Evolutionary conservation across 805 yeast species (phyloP).

Genomic region (Kluyveromyces siamensis): DNA sequence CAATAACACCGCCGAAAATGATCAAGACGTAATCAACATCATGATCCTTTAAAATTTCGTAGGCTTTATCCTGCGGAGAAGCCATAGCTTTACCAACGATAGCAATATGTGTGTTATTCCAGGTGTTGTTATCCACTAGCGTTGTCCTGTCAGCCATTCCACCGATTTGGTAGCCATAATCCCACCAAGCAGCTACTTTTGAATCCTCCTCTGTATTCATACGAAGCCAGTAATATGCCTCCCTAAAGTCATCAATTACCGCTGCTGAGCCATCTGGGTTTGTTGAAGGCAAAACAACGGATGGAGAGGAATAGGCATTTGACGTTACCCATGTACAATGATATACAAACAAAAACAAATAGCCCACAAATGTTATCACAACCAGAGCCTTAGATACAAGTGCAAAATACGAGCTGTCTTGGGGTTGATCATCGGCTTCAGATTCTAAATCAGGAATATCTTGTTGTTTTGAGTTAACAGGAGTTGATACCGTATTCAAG

Average conservation of each 20-base stretch:
- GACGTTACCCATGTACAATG: slow-evolving; percentile 98
- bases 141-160: slow-evolving; percentile 99
- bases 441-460: neutral
- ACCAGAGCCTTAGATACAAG: slow-evolving; percentile 54
- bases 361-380: slow-evolving; percentile 56
- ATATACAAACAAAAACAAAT: slow-evolving; percentile 71
- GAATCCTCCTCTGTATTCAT: slow-evolving; percentile 97
- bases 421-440: neutral
- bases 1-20: slow-evolving; percentile 89
- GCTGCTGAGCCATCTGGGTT: slow-evolving; percentile 77
- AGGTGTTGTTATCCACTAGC: slow-evolving; percentile 94
- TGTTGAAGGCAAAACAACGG: slow-evolving; percentile 80
- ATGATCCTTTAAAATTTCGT: slow-evolving; percentile 77
- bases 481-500: neutral
- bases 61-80: slow-evolving; percentile 77
- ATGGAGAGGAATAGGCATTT: slow-evolving; percentile 93
- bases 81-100: slow-evolving; percentile 98
- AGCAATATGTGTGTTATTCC: slow-evolving; percentile 99
- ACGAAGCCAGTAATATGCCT: slow-evolving; percentile 97
- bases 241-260: slow-evolving; percentile 93
- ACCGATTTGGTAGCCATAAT: slow-evolving; percentile 98
- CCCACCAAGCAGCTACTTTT: slow-evolving; percentile 99
- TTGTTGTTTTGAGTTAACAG: slow-evolving; percentile 4
- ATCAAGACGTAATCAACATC: slow-evolving; percentile 93
- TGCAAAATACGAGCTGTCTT: slow-evolving; percentile 19